Conservation (phyloP, 441 rosid species). For the Gossypium schwendimanii region DNA sequence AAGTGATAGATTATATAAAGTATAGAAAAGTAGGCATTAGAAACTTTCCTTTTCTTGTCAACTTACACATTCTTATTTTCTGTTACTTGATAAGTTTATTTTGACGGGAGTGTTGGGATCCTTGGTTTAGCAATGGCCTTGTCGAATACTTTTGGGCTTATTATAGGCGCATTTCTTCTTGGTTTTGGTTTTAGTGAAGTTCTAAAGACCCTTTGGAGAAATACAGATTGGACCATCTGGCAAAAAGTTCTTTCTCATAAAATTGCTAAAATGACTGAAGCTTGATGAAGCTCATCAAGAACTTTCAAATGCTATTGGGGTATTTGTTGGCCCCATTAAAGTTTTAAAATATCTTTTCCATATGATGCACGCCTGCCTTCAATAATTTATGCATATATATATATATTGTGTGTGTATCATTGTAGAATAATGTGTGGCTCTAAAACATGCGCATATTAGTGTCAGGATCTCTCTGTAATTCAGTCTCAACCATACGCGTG, state of each 20-base stretch:
- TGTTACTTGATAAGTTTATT: slow-evolving; percentile 10
- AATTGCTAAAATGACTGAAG: slow-evolving; percentile 87
- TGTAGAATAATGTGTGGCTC: neutral
- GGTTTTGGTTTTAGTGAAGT: slow-evolving; percentile 96
- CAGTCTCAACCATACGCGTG: neutral
- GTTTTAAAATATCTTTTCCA: neutral
- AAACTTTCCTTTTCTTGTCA: neutral
- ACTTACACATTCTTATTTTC: slow-evolving; percentile 6
- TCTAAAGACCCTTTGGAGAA: slow-evolving; percentile 82
- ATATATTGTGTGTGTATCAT: neutral
- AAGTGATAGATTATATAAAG: slow-evolving; percentile 1
- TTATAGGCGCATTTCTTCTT: slow-evolving; percentile 94
- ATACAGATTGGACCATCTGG: slow-evolving; percentile 56
- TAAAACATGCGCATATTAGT: neutral
- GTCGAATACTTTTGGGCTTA: slow-evolving; percentile 94
- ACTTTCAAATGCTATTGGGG: slow-evolving; percentile 93
- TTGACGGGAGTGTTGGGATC: slow-evolving; percentile 52
- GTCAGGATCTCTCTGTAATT: neutral
- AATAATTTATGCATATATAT: neutral
- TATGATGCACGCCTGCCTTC: neutral
- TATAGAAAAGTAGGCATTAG: neutral
- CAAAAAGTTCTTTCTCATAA: slow-evolving; percentile 95
- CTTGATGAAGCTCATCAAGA: slow-evolving; percentile 96
- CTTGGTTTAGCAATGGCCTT: slow-evolving; percentile 93
- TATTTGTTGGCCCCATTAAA: slow-evolving; percentile 19